These are phyloP conservation scores for Ogataea populi-albae DNA, from an alignment of 805 yeast species.

Conservation along the genomic window DNA sequence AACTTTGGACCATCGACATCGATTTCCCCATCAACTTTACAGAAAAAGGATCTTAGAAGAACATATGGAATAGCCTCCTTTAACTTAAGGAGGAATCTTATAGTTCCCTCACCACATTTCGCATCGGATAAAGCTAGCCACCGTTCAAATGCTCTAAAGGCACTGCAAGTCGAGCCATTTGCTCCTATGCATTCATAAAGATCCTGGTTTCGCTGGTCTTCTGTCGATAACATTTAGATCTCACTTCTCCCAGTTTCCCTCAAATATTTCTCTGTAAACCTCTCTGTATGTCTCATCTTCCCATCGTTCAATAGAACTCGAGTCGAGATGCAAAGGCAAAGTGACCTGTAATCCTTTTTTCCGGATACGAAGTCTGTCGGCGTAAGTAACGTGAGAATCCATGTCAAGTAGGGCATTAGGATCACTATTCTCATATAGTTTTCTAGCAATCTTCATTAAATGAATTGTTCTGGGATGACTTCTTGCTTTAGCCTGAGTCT, in stretches of 20 bases:
- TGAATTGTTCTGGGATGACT: constrained; percentile 34
- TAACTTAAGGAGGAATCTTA: constrained; percentile 36
- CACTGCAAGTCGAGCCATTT: no score
- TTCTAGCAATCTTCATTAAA: constrained; percentile 21
- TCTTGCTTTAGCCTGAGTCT: constrained; percentile 37
- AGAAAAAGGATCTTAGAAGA: constrained; percentile 40
- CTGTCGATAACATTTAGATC: constrained; percentile 40
- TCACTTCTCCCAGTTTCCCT: constrained; percentile 41
- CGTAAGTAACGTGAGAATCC: constrained; percentile 35
- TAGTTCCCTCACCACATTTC: constrained; percentile 39
- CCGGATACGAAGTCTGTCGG: constrained; percentile 41
- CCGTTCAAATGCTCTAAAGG: constrained; percentile 44
- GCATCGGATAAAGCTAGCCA: constrained; percentile 41
- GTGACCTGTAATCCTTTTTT: constrained; percentile 35
- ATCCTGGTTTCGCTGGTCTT: no score
- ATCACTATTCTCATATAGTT: constrained; percentile 8
- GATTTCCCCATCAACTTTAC: constrained; percentile 30
- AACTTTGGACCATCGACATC: constrained; percentile 32
- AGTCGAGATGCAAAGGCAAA: constrained; percentile 41
- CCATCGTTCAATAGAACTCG: constrained; percentile 45
- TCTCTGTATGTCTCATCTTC: constrained; percentile 38
- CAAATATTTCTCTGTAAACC: constrained; percentile 35
- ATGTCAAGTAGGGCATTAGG: constrained; percentile 24
- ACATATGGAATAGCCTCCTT: constrained; percentile 38
- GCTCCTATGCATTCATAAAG: no score